phyloP scores from a whole-genome alignment of 768 basidiomycete species.

The Gloeostereum incarnatum region DNA sequence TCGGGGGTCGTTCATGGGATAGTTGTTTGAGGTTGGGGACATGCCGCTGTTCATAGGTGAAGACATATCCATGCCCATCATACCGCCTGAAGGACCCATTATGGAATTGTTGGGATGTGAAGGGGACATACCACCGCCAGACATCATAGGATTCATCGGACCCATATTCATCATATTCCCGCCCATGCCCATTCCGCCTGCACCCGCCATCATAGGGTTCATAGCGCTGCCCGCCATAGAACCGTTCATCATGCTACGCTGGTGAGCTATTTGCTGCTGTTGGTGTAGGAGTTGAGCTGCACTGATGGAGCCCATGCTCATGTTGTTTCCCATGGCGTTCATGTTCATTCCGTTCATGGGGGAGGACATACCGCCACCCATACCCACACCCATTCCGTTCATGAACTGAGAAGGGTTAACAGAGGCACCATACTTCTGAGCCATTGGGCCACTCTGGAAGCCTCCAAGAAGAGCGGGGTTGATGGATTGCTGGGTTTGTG shows the following conservation, averaged over 20 bases:
- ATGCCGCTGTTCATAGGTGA: too few relatives aligned
- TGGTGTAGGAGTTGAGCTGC: constrained; percentile 2
- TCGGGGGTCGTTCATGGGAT: too few relatives aligned
- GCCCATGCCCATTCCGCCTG: too few relatives aligned
- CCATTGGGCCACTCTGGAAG: neutral
- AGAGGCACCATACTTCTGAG: neutral
- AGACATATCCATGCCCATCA: too few relatives aligned
- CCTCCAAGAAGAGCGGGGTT: neutral
- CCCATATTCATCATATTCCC: neutral
- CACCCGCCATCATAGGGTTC: too few relatives aligned
- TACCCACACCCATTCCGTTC: constrained; percentile 1
- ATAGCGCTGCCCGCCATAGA: neutral
- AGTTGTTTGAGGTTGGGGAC: too few relatives aligned
- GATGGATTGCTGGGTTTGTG: constrained; percentile 1
- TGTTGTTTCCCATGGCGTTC: constrained; percentile 1
- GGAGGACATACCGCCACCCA: neutral
- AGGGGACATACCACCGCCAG: too few relatives aligned
- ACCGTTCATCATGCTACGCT: constrained; percentile 1
- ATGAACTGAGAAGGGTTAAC: neutral
- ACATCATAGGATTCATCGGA: neutral
- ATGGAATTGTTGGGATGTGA: too few relatives aligned
- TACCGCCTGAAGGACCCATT: too few relatives aligned
- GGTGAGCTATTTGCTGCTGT: neutral
- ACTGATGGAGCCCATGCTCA: neutral
- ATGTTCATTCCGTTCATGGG: constrained; percentile 4